Base-by-base conservation (phyloP, 495 filamentous ascomycete genomes). In the Zalerion maritima region DNA sequence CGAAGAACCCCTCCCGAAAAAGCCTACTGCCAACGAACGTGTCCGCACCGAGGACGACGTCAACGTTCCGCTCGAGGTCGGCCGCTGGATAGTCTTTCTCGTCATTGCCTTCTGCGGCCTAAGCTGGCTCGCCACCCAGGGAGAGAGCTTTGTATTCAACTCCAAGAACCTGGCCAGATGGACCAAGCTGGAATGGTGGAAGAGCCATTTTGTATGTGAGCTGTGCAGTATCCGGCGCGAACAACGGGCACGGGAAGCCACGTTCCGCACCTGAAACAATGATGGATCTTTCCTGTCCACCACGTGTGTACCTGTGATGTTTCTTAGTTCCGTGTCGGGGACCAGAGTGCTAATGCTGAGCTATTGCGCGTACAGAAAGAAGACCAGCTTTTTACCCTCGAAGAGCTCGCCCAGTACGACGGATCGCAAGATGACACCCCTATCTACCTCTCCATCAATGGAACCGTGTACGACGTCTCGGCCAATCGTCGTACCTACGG, bases 401-500 rank as follows among this genome's bases (percentile, higher is more conserved):
- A 47, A 14, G 52, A 93, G 50, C 75, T 99, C 14, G 37, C 65
- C 18, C 57, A 58, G 29, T 89, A 81, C 65, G 77, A 91, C 56
- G 89, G 89, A 57, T 68, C 55, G 28, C 73, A 92, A 54, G 58
- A 73, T 1, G 40, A 45, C 11, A 70, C 78, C 13, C 91, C 89
- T 3, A 75, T 99, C 52, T 86, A 92, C 55, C 63, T 99, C 27
- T 84, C 82, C 29, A 67, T 99, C 25, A 99, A 99, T 60, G 81
- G 85, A 30, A 76, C 69, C 35, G 81, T 99, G 60, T 96, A 83
- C 68, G 89, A 99, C 52, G 91, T 99, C 20, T 75, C 77, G 8
- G 58, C 69, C 4, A 78, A 78, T 37, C 71, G 63, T 0, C 53
- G 58, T 12, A 73, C 78, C 40, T 97, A 99, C 67, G 87, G 89